Conservation (phyloP, 148 eudicot species). For the Cornus suecica region DNA sequence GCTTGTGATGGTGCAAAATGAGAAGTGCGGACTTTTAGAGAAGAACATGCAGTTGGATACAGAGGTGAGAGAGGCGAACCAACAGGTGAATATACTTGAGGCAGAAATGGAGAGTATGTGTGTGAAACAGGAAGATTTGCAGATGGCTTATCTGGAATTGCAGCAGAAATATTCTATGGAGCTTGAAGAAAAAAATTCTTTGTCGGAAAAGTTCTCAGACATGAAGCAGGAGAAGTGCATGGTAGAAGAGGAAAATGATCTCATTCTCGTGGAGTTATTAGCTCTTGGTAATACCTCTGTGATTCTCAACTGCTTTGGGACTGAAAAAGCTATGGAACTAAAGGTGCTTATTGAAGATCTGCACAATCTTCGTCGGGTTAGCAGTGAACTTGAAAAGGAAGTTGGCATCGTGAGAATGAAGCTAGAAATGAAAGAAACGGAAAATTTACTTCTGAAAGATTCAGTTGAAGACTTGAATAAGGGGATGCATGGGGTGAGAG, state of each 20-base stretch:
- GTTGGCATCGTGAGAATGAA: conserved; percentile 35
- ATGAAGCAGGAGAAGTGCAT: conserved; percentile 40
- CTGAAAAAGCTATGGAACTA: conserved; percentile 47
- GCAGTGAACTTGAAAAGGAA: conserved; percentile 47
- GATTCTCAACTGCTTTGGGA: conserved; percentile 45
- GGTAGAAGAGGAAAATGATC: conserved; percentile 47
- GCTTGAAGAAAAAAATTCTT: conserved; percentile 33
- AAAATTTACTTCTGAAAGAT: conserved; percentile 49
- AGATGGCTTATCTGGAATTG: conserved; percentile 26
- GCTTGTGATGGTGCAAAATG: conserved; percentile 43
- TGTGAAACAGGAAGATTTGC: conserved; percentile 35
- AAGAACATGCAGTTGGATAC: conserved; percentile 46
- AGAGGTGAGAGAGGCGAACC: conserved; percentile 34
- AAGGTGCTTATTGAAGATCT: conserved; percentile 37
- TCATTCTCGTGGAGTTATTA: conserved; percentile 37
- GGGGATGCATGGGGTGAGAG: conserved; percentile 46
- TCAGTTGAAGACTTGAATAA: conserved; percentile 39
- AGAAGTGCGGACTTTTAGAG: conserved; percentile 46
- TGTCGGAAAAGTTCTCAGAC: conserved; percentile 34
- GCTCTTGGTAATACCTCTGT: conserved; percentile 32
- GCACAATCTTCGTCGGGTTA: conserved; percentile 35
- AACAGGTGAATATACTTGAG: conserved; percentile 33
- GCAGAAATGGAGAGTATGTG: conserved; percentile 37
- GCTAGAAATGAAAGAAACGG: conserved; percentile 49
- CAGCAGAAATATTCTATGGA: conserved; percentile 33